Evolutionary conservation across 352 stramenopile genomes (phyloP).

Genomic region (Lagenidium giganteum): DNA sequence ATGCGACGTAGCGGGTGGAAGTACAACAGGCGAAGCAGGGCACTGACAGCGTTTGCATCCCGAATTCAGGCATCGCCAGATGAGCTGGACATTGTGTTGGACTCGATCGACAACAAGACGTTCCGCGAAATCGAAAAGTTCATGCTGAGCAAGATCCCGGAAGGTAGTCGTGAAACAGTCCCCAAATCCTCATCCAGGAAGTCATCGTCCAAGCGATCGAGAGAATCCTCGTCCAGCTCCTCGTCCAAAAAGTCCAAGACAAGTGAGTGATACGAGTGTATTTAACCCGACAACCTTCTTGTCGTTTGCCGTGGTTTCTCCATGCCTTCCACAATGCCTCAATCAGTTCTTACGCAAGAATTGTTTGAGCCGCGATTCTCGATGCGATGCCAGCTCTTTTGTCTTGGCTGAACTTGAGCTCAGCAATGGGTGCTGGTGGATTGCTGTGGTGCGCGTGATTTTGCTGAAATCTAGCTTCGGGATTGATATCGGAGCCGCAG

Average conservation of each 20-base stretch:
- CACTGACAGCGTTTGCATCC: too few species aligned
- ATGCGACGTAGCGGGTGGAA: too few species aligned
- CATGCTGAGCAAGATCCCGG: slow-evolving; percentile 65
- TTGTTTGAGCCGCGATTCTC: too few species aligned
- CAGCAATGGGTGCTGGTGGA: background rate
- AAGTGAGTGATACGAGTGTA: slow-evolving; percentile 20
- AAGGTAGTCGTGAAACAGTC: slow-evolving; percentile 57
- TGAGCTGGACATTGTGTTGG: slow-evolving; percentile 85
- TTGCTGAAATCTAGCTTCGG: too few species aligned
- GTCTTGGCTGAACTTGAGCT: too few species aligned
- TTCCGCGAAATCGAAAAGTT: slow-evolving; percentile 85
- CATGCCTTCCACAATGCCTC: too few species aligned
- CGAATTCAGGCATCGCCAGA: slow-evolving; percentile 80
- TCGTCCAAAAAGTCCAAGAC: slow-evolving; percentile 69
- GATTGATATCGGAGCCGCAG: background rate
- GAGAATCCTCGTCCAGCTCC: slow-evolving; percentile 10
- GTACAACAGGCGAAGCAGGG: too few species aligned
- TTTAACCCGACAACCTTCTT: slow-evolving; percentile 7
- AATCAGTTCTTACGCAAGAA: too few species aligned
- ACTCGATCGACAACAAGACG: slow-evolving; percentile 84
- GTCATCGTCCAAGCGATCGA: slow-evolving; percentile 27
- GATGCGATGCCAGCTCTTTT: too few species aligned
- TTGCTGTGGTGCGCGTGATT: too few species aligned
- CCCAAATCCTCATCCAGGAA: slow-evolving; percentile 47
- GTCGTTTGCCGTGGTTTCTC: too few species aligned